Conservation (phyloP, 805 yeast species). For the Ogataea minuta region DNA sequence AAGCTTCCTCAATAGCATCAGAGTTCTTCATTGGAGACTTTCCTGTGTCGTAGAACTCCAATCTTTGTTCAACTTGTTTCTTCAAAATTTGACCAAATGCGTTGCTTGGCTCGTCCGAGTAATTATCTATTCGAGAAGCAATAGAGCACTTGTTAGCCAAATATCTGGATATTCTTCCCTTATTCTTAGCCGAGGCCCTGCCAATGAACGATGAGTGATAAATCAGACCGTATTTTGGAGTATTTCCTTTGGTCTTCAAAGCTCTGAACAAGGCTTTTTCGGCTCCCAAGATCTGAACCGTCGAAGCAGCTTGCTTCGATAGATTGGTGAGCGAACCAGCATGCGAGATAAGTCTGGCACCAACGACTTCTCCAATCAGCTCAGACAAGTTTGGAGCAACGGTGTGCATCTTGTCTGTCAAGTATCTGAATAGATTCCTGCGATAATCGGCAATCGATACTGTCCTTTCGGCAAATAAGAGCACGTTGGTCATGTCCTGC, state of each 20-base stretch:
- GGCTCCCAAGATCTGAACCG: slow-evolving; percentile 97
- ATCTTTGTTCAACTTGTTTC: slow-evolving; percentile 97
- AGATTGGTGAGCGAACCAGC: slow-evolving; percentile 96
- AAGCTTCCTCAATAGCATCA: slow-evolving; percentile 90
- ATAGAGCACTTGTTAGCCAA: slow-evolving; percentile 98
- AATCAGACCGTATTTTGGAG: slow-evolving; percentile 94
- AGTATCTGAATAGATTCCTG: slow-evolving; percentile 74
- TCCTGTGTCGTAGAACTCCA: slow-evolving; percentile 94
- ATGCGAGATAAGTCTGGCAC: slow-evolving; percentile 96
- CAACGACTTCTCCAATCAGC: slow-evolving; percentile 97
- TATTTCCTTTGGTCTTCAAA: slow-evolving; percentile 92
- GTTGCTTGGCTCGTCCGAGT: slow-evolving; percentile 89
- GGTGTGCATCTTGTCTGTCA: slow-evolving; percentile 93
- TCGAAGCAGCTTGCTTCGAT: slow-evolving; percentile 98
- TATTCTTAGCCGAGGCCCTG: slow-evolving; percentile 91
- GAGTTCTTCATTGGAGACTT: slow-evolving; percentile 94
- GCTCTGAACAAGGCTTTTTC: slow-evolving; percentile 97
- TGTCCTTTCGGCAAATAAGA: slow-evolving; percentile 90
- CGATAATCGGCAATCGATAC: slow-evolving; percentile 91
- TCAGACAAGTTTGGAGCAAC: slow-evolving; percentile 98
- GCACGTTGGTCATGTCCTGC: slow-evolving; percentile 88
- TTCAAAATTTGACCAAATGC: slow-evolving; percentile 88
- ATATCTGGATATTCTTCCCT: slow-evolving; percentile 98
- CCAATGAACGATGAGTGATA: slow-evolving; percentile 95
- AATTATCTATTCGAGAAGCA: slow-evolving; percentile 97